A percentile compares a stretch with the other conserved stretches of the same genome.
Conservation (phyloP, 768 basidiomycete species). For the Suillus paluster region DNA sequence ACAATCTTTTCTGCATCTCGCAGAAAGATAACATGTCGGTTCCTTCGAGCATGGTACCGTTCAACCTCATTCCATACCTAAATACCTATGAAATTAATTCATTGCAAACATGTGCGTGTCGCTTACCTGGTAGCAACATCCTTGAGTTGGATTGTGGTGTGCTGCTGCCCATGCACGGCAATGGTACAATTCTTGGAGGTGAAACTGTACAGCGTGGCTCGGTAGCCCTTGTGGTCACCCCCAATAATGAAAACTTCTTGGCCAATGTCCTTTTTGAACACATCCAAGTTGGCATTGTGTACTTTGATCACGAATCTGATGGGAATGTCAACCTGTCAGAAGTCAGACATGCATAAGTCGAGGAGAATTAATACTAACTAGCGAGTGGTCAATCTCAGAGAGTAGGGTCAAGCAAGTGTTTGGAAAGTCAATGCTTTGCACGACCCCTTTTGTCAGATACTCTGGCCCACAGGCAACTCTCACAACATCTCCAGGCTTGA, state of each 20-base stretch:
- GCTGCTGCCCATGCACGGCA: background rate
- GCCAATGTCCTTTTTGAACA: background rate
- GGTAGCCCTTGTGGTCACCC: background rate
- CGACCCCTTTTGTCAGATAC: background rate
- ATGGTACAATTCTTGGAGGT: background rate
- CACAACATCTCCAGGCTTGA: background rate
- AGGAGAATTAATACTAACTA: background rate
- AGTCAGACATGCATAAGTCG: background rate
- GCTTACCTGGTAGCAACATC: background rate
- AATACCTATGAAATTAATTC: background rate
- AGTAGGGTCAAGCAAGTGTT: background rate
- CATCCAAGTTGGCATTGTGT: background rate
- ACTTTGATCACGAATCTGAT: background rate
- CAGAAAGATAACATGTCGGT: background rate
- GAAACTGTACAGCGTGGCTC: background rate
- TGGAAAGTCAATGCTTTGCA: background rate
- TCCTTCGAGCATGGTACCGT: background rate
- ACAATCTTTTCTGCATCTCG: background rate
- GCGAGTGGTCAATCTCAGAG: background rate
- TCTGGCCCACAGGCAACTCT: background rate
- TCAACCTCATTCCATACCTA: background rate
- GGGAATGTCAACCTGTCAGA: background rate
- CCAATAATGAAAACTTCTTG: background rate
- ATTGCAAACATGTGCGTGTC: background rate
- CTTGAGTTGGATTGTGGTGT: background rate